phyloP scores from a whole-genome alignment of 352 stramenopile genomes.

The Globisporangium takayamanum region DNA sequence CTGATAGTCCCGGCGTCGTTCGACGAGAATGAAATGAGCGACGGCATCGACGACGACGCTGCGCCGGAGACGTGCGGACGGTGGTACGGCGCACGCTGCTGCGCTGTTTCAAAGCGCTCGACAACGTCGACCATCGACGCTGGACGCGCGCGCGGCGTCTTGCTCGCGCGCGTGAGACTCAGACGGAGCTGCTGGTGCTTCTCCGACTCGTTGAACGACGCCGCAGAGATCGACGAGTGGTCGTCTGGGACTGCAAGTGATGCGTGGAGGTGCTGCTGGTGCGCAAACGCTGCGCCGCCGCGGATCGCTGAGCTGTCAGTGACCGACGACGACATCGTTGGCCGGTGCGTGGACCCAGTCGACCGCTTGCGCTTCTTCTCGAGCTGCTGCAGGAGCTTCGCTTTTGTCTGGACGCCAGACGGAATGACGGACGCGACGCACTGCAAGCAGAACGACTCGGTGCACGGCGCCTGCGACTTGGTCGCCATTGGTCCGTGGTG shows the following conservation, averaged over 20 bases:
- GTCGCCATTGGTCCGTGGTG: slow-evolving; percentile 18
- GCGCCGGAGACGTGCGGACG: slow-evolving; percentile 19
- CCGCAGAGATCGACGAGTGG: slow-evolving; percentile 55
- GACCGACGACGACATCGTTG: slow-evolving; percentile 24
- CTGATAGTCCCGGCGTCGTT: slow-evolving; percentile 29
- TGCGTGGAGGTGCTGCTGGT: slow-evolving; percentile 22
- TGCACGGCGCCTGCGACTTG: slow-evolving; percentile 35
- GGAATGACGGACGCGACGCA: slow-evolving; percentile 69
- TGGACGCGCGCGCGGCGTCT: slow-evolving; percentile 6
- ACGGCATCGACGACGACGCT: slow-evolving; percentile 36
- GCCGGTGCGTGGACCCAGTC: slow-evolving; percentile 20
- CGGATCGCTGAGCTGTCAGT: slow-evolving; percentile 20
- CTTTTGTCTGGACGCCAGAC: slow-evolving; percentile 55
- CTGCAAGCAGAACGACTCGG: slow-evolving; percentile 67
- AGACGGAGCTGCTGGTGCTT: slow-evolving; percentile 61
- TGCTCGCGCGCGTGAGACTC: slow-evolving; percentile 24
- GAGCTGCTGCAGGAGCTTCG: slow-evolving; percentile 50
- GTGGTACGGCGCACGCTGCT: slow-evolving; percentile 10
- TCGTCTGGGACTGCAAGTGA: slow-evolving; percentile 42
- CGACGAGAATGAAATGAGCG: slow-evolving; percentile 44
- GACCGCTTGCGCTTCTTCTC: slow-evolving; percentile 53
- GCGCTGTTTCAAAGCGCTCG: slow-evolving; percentile 46
- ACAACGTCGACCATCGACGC: slow-evolving; percentile 54
- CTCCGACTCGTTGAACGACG: slow-evolving; percentile 66
- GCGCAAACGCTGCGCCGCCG: not conserved